Base-by-base conservation (phyloP, 305 asterid species). In the Fraxinus platypoda region DNA sequence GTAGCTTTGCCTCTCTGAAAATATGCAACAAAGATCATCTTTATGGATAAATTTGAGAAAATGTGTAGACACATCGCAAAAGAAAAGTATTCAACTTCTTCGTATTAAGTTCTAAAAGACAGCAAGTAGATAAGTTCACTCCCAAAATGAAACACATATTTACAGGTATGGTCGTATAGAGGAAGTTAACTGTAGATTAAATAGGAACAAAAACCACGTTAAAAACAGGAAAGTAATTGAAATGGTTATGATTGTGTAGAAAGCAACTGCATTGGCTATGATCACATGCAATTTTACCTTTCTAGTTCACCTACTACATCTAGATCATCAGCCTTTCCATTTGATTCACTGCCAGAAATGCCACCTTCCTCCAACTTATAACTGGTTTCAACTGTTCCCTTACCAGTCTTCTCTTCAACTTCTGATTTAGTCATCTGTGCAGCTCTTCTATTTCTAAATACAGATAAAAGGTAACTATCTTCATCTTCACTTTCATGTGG, bases 401-500 rank as follows among this genome's bases (percentile, higher is more conserved):
- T 82, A 75, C 75, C 83, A 80, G 13, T 75, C 80, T 88, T 83
- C 85, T 90, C 87, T 81, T 57, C 85, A 77, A 43, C 85, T 64
- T 86, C 86, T 64, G 85, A 74, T 57, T 31, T 62, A 35, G 73
- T 46, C 77, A 74, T 73, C 83, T 89, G 83, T 31, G 26, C 85
- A 41, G 81, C 78, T 73, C 34, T 79, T 81, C 77, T 74, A 76
- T 57, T 78, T 81, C 84, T 90, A 72, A 81, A 81, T 33, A 30
- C 83, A 79, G 95, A 90, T 74, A 91, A 84, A 80, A 78, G 74
- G 80, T 25, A 82, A 37, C 71, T 84, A 80, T 89, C 93, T 31
- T 84, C 91, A 81, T 90, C 91, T 81, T 81, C 90, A 62, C 70
- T 81, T 83, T 85, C 88, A 41, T 54, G 88, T 78, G 87, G 79